Evolutionary conservation across 257 asterid genomes (phyloP).

Genomic region (Linderniella brevidens): DNA sequence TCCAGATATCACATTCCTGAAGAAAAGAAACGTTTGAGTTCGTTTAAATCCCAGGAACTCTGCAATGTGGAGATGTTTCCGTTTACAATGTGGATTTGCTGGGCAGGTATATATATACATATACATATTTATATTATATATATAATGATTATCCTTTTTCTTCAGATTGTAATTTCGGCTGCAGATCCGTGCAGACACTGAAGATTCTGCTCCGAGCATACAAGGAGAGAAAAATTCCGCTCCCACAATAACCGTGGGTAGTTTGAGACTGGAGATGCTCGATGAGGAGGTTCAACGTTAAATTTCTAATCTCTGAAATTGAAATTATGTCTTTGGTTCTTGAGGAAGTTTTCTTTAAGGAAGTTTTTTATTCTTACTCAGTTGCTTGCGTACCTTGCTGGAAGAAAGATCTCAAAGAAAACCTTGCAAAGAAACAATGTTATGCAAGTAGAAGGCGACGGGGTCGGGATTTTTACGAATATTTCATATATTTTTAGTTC

Average conservation of each 20-base stretch:
- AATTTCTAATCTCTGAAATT: too few species aligned
- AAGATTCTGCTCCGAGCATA: constrained; percentile 6
- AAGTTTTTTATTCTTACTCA: constrained; percentile 11
- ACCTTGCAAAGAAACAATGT: constrained; percentile 51
- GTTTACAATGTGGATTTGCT: constrained; percentile 45
- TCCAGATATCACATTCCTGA: neutral
- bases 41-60: constrained; percentile 23
- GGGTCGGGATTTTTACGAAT: constrained; percentile 21
- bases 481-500: neutral
- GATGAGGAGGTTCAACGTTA: constrained; percentile 23
- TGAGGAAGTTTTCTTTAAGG: neutral
- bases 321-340: too few species aligned
- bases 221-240: constrained; percentile 12
- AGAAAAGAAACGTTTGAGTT: neutral
- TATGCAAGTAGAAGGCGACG: constrained; percentile 47
- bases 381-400: constrained; percentile 53
- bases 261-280: constrained; percentile 25
- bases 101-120: constrained; percentile 25
- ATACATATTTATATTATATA: constrained; percentile 10
- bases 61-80: constrained; percentile 57
- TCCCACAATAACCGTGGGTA: constrained; percentile 17
- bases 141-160: constrained; percentile 8
- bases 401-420: constrained; percentile 54
- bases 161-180: constrained; percentile 15
- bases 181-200: constrained; percentile 30